Evolutionary conservation across 2,329 filamentous ascomycete species (phyloP).

Genomic region (Aspergillus pseudonomiae): DNA sequence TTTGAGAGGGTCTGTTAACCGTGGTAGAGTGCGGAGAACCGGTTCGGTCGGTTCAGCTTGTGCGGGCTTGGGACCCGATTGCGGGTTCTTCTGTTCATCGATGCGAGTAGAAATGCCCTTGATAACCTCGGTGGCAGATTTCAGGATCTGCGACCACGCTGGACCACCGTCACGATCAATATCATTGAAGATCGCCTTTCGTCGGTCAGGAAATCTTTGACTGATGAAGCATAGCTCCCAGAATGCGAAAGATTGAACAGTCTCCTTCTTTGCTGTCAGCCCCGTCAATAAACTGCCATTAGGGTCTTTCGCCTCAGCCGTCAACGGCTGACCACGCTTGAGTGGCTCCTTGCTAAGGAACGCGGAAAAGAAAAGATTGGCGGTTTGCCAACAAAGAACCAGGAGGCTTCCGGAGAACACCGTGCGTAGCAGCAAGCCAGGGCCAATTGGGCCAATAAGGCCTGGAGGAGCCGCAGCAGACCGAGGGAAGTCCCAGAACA

Average conservation of each 20-base stretch:
- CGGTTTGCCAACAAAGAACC: conserved; percentile 72
- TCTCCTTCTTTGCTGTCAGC: conserved; percentile 77
- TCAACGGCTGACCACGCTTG: conserved; percentile 83
- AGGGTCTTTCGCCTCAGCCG: conserved; percentile 82
- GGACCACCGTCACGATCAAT: conserved; percentile 80
- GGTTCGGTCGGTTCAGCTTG: conserved; percentile 48
- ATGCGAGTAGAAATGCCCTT: conserved; percentile 70
- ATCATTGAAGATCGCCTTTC: conserved; percentile 82
- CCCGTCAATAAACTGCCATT: conserved; percentile 88
- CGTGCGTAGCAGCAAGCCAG: conserved; percentile 60
- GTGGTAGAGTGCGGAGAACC: conserved; percentile 52
- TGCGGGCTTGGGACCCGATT: conserved; percentile 34
- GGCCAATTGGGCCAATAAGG: conserved; percentile 59
- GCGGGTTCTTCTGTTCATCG: conserved; percentile 59
- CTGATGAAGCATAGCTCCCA: conserved; percentile 88
- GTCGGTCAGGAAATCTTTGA: conserved; percentile 70
- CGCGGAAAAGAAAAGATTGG: conserved; percentile 76
- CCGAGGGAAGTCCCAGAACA: conserved; percentile 75
- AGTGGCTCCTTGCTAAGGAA: conserved; percentile 79
- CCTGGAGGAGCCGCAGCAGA: conserved; percentile 63
- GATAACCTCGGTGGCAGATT: conserved; percentile 70
- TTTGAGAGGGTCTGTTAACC: conserved; percentile 53
- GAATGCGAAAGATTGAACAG: conserved; percentile 80
- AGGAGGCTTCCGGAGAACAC: conserved; percentile 68
- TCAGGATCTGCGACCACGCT: conserved; percentile 78